Evolutionary conservation across 2,329 filamentous ascomycete genomes (phyloP), one percentile per base, ranked within the genome.

Genomic region (Didymosphaeria variabile): DNA sequence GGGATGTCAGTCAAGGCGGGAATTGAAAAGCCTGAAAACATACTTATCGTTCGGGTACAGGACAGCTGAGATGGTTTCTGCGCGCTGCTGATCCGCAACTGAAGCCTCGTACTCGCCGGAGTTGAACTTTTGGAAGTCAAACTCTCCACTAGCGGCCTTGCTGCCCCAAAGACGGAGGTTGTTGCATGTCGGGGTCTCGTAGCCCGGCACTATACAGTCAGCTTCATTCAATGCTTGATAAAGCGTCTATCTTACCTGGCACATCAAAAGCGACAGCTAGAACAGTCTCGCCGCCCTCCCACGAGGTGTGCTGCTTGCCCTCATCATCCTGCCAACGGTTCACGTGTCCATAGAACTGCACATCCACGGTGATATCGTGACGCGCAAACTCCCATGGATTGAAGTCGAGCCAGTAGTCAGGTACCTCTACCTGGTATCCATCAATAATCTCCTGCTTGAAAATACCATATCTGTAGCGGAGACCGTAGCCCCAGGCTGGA

Each of bases 101-200:
- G 95, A 96, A 82, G 92, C 95, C 82, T 99, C 95, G 77, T 99
- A 99, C 72, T 99, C 94, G 65, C 95, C 95, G 61, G 86, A 95
- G 82, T 99, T 99, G 88, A 99, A 99, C 79, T 98, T 98, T 75
- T 97, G 94, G 82, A 99, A 99, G 82, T 99, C 94, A 67, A 99
- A 99, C 79, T 99, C 95, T 67, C 95, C 95, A 70, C 92, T 94
- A 49, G 94, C 94, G 46, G 95, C 94, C 81, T 97, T 97, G 84
- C 93, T 97, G 47, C 93, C 97, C 95, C 95, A 99, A 42, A 99
- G 85, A 62, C 95, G 91, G 65, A 99, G 85, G 81, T 99, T 99
- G 84, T 99, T 99, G 70, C 94, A 97, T 12, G 94, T 94, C 8
- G 88, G 84, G 0, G 95, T 99, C 64, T 88, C 89, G 77, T 93